Evolutionary conservation across 2,329 filamentous ascomycete genomes (phyloP).

Genomic region (Pseudomassariella vexata): DNA sequence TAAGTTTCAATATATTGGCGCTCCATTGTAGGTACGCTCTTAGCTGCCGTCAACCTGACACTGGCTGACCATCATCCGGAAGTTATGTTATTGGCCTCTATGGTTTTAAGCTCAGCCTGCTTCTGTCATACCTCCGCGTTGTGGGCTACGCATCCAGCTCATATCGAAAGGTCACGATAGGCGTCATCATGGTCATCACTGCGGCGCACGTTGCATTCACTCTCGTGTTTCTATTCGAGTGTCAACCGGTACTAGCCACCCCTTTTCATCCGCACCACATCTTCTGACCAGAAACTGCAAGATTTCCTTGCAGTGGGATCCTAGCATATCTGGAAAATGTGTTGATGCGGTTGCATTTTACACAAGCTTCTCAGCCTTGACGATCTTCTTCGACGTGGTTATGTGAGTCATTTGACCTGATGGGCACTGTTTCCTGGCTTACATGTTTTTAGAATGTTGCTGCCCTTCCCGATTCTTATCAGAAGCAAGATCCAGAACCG

Average conservation of each 20-base stretch:
- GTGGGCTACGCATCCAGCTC: slow-evolving; percentile 28
- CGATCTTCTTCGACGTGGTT: slow-evolving; percentile 33
- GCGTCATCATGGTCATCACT: slow-evolving; percentile 26
- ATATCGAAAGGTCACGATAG: slow-evolving; percentile 27
- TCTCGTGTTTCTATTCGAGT: slow-evolving; percentile 28
- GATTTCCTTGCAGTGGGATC: slow-evolving; percentile 37
- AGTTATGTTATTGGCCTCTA: slow-evolving; percentile 37
- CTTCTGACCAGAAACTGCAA: slow-evolving; percentile 3
- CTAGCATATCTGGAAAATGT: slow-evolving; percentile 28
- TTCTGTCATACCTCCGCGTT: slow-evolving; percentile 40
- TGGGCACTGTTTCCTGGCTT: not conserved
- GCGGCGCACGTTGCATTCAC: slow-evolving; percentile 34
- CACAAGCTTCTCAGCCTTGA: slow-evolving; percentile 32
- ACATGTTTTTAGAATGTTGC: slow-evolving; percentile 26
- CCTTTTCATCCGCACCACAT: not conserved
- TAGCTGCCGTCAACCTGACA: not conserved
- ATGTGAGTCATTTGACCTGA: slow-evolving; percentile 29
- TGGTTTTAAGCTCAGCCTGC: slow-evolving; percentile 39
- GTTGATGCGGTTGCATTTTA: slow-evolving; percentile 35
- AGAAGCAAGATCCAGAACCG: slow-evolving; percentile 28
- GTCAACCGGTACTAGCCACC: slow-evolving; percentile 21
- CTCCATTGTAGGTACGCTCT: slow-evolving; percentile 30
- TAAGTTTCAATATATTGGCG: slow-evolving; percentile 33
- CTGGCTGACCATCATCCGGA: too few relatives aligned
- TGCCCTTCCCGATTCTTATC: slow-evolving; percentile 34